Conservation (phyloP, 371 early-diverging fungal species). For the Mortierella sp. region DNA sequence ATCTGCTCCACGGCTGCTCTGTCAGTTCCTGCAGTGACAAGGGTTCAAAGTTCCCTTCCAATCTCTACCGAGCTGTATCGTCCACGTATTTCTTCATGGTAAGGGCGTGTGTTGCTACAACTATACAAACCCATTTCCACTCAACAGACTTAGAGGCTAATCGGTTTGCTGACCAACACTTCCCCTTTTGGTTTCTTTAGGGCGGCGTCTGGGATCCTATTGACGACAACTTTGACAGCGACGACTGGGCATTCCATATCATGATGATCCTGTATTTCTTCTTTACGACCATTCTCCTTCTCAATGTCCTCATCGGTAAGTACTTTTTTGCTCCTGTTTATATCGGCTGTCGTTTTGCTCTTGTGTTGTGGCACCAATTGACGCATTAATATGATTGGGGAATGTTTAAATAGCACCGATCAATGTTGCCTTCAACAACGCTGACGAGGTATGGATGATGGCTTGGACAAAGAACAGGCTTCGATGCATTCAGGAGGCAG, state of each 20-base stretch:
- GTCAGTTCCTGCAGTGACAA: no score
- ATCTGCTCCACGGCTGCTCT: neutral
- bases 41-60: neutral
- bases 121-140: neutral
- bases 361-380: neutral
- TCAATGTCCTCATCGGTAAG: conserved; percentile 27
- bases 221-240: neutral
- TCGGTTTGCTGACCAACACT: neutral
- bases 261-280: conserved; percentile 26
- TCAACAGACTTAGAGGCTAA: neutral
- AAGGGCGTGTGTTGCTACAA: neutral
- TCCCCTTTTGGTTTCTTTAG: neutral
- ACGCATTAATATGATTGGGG: no score
- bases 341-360: no score
- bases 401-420: conserved; percentile 3
- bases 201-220: conserved; percentile 19
- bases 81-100: conserved; percentile 27
- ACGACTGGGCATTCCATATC: conserved; percentile 7
- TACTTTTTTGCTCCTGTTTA: neutral
- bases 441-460: neutral
- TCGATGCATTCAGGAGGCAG: neutral
- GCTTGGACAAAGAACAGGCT: conserved; percentile 5
- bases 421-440: conserved; percentile 4
- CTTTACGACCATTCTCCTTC: conserved; percentile 21
- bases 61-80: conserved; percentile 1